Percentiles rank a stretch among this genome's conserved stretches.
Conservation (phyloP, 2,329 filamentous ascomycete genomes). For the Penicillium sumatraense region DNA sequence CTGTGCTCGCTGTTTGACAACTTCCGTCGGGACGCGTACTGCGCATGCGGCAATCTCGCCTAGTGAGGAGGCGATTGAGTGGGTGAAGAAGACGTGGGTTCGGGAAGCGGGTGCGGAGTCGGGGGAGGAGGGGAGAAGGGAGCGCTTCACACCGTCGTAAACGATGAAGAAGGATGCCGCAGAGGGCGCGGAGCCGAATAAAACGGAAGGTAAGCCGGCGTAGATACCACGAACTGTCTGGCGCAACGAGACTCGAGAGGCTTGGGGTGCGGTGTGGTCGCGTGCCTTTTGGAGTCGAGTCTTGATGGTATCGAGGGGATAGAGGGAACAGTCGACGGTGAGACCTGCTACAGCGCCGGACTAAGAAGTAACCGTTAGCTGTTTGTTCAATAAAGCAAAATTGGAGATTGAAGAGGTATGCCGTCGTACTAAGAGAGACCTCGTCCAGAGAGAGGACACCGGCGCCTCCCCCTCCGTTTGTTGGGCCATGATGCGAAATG, state of each 20-base stretch:
- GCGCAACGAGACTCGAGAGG: conserved; percentile 69
- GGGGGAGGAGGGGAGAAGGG: conserved; percentile 45
- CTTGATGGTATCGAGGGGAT: conserved; percentile 97
- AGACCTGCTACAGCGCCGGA: conserved; percentile 92
- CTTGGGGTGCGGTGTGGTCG: conserved; percentile 61
- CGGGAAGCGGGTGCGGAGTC: conserved; percentile 35
- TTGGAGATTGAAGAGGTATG: background rate
- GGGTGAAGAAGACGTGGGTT: conserved; percentile 53
- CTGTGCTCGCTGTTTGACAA: conserved; percentile 95
- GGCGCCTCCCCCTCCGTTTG: conserved; percentile 37
- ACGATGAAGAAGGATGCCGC: conserved; percentile 98
- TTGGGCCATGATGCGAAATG: conserved; percentile 30
- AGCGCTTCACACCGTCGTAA: conserved; percentile 76
- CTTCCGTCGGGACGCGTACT: conserved; percentile 91
- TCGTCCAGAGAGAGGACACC: conserved; percentile 49
- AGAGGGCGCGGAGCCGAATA: conserved; percentile 89
- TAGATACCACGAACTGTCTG: conserved; percentile 94
- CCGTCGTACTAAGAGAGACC: conserved; percentile 44
- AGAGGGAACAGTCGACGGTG: conserved; percentile 94
- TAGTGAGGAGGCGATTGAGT: conserved; percentile 83
- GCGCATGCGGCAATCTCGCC: conserved; percentile 93
- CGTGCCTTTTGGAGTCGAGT: conserved; percentile 77
- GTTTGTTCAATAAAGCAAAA: background rate
- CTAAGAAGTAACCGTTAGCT: conserved; percentile 44
- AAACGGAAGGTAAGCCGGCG: conserved; percentile 83